Evolutionary conservation across 192 early-diverging fungal species (phyloP).

Genomic region (Coemansia sp.): DNA sequence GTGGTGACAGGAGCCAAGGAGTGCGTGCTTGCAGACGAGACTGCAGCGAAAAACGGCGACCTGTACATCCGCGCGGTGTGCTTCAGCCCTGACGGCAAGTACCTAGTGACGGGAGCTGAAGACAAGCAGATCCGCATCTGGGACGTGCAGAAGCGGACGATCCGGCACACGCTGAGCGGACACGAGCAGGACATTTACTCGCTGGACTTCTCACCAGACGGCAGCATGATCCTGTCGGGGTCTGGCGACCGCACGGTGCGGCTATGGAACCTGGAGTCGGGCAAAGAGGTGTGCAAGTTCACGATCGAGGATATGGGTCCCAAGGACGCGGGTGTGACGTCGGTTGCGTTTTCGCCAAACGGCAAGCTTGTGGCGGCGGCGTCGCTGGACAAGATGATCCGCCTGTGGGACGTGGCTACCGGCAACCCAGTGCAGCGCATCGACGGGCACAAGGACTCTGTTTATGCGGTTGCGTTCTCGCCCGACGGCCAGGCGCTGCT

Average conservation of each 20-base stretch:
- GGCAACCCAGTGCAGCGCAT: slow-evolving; percentile 74
- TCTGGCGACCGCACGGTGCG: slow-evolving; percentile 80
- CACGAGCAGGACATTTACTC: slow-evolving; percentile 98
- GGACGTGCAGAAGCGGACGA: slow-evolving; percentile 64
- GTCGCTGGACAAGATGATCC: slow-evolving; percentile 89
- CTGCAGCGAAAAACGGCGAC: slow-evolving; percentile 73
- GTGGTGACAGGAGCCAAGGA: slow-evolving; percentile 73
- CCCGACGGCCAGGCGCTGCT: slow-evolving; percentile 90
- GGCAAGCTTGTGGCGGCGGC: slow-evolving; percentile 83
- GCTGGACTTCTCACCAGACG: slow-evolving; percentile 90
- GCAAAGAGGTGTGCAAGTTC: slow-evolving; percentile 69
- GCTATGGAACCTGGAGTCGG: slow-evolving; percentile 85
- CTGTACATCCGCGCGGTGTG: slow-evolving; percentile 95
- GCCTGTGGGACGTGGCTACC: slow-evolving; percentile 85
- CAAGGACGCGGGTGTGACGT: slow-evolving; percentile 93
- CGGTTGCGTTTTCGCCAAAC: slow-evolving; percentile 91
- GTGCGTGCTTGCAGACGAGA: slow-evolving; percentile 78
- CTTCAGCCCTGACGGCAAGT: slow-evolving; percentile 90
- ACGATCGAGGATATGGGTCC: slow-evolving; percentile 74
- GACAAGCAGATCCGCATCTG: slow-evolving; percentile 90
- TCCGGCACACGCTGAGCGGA: slow-evolving; percentile 70
- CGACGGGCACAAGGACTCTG: slow-evolving; percentile 93
- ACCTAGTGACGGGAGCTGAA: slow-evolving; percentile 92
- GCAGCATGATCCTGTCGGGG: slow-evolving; percentile 85
- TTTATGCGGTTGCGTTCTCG: slow-evolving; percentile 93